Percentiles rank a stretch among this genome's conserved stretches.
These are phyloP conservation scores for Conoideocrella luteorostrata DNA, from an alignment of 2,329 filamentous ascomycete genomes.

Conservation along the genomic window DNA sequence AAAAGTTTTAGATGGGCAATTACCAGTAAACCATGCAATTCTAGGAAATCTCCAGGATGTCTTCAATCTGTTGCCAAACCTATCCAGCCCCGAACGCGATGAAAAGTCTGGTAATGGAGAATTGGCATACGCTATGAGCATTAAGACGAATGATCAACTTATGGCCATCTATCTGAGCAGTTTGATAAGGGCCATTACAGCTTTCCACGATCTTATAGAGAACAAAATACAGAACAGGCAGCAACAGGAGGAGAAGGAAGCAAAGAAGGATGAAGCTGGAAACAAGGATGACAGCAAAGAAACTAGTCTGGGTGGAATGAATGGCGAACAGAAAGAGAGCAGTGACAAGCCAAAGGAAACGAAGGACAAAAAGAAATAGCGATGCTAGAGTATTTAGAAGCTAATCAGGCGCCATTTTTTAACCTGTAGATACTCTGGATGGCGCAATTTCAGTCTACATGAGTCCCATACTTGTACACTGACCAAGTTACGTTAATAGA, in stretches of 20 bases:
- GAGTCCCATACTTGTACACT: slow-evolving; percentile 1
- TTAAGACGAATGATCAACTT: slow-evolving; percentile 98
- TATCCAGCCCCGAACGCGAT: slow-evolving; percentile 73
- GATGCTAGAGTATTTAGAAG: background rate
- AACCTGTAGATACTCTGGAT: too few relatives aligned
- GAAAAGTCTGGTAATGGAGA: slow-evolving; percentile 67
- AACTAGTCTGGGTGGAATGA: slow-evolving; percentile 30
- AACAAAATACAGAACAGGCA: slow-evolving; percentile 99
- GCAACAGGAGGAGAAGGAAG: slow-evolving; percentile 91
- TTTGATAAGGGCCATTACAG: slow-evolving; percentile 93
- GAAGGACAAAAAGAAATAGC: slow-evolving; percentile 47
- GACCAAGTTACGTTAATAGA: background rate
- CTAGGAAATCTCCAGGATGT: slow-evolving; percentile 98
- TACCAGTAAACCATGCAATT: slow-evolving; percentile 96
- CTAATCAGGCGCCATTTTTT: background rate
- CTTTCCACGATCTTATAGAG: slow-evolving; percentile 98
- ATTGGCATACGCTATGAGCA: slow-evolving; percentile 90
- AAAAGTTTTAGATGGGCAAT: slow-evolving; percentile 86
- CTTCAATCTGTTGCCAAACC: slow-evolving; percentile 95
- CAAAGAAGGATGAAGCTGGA: slow-evolving; percentile 67
- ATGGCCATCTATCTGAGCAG: slow-evolving; percentile 98
- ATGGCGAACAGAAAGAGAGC: slow-evolving; percentile 42
- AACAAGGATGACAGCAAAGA: slow-evolving; percentile 55
- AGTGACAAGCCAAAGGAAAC: slow-evolving; percentile 48
- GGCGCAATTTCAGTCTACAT: too few relatives aligned